Percentiles rank a stretch among this genome's conserved stretches.
These are phyloP conservation scores for Gnetum montanum DNA, from an alignment of 75 land plant species.

Conservation along the genomic window DNA sequence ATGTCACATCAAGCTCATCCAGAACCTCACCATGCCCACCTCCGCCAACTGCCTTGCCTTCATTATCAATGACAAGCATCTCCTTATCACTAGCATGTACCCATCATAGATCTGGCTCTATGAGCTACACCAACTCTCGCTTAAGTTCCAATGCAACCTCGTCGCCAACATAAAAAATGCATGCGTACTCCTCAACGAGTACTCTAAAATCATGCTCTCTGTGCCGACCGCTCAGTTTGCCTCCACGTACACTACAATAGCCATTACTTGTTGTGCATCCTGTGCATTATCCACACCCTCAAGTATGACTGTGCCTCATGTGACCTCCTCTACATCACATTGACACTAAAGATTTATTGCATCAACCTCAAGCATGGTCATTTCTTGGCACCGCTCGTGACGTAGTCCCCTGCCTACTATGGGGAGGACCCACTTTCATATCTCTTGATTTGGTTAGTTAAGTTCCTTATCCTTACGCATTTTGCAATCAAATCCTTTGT, in stretches of 20 bases:
- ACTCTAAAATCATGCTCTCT: constrained; percentile 92
- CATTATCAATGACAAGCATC: constrained; percentile 76
- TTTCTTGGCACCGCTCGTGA: too few species aligned
- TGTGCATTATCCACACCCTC: constrained; percentile 94
- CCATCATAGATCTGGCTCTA: constrained; percentile 93
- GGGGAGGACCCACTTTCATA: too few species aligned
- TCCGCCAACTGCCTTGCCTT: constrained; percentile 70
- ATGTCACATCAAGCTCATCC: constrained; percentile 74
- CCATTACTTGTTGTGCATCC: constrained; percentile 79
- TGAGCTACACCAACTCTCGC: constrained; percentile 64
- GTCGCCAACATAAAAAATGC: constrained; percentile 81
- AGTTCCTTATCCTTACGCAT: too few species aligned
- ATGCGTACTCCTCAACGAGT: constrained; percentile 89
- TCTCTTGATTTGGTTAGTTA: too few species aligned
- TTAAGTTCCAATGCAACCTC: constrained; percentile 94
- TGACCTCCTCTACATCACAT: constrained; percentile 90
- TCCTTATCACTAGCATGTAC: constrained; percentile 90
- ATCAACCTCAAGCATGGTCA: constrained; percentile 89
- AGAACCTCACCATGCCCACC: constrained; percentile 84
- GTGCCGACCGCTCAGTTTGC: constrained; percentile 89
- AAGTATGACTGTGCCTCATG: constrained; percentile 92
- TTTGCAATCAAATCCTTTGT: too few species aligned
- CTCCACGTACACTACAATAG: constrained; percentile 97
- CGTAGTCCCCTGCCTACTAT: too few species aligned
- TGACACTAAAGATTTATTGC: constrained; percentile 90